Evolutionary conservation across 2,329 filamentous ascomycete genomes (phyloP), one percentile per base, ranked within the genome.

Genomic region (Thielaviopsis populi): DNA sequence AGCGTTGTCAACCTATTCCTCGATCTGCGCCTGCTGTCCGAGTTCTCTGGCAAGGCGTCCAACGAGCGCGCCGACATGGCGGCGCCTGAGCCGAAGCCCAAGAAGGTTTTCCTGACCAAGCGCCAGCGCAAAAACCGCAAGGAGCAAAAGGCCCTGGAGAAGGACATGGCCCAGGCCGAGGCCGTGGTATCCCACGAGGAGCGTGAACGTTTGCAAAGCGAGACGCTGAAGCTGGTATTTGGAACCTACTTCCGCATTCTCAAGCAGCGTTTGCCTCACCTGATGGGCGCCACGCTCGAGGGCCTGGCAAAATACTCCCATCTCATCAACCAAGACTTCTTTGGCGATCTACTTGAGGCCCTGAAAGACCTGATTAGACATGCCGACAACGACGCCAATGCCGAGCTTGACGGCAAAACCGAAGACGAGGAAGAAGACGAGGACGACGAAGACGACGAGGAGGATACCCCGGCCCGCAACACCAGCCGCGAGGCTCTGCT

Each of bases 261-360:
- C 53, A 97, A 97, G 76, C 80, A 85, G 63, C 84, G 91, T 30
- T 81, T 84, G 27, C 86, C 89, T 15, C 84, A 87, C 68, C 82
- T 99, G 19, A 97, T 96, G 89, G 94, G 94, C n/a, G 91, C 92
- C 15, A 91, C 96, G 0, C 81, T 99, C 4, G 94, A 97, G 76
- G 94, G 94, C 33, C 78, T 99, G 24, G 91, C 92, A 61, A 91
- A 91, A 72, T 99, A 95, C 72, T 86, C 91, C 2, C 94, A 96
- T 72, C 81, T 99, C 66, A 99, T 99, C 79, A 99, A 99, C 76
- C 91, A 99, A 72, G 90, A 99, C 72, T 97, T 99, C 78, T 99
- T 99, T 70, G 94, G 92, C 33, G 94, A 99, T 72, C 80, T 99
- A 37, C 82, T 99, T 11, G 94, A 97, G 75, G 92, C 91, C 0